These are phyloP conservation scores for Sporothrix inflata DNA, from an alignment of 2,329 filamentous ascomycete genomes.

Conservation along the genomic window DNA sequence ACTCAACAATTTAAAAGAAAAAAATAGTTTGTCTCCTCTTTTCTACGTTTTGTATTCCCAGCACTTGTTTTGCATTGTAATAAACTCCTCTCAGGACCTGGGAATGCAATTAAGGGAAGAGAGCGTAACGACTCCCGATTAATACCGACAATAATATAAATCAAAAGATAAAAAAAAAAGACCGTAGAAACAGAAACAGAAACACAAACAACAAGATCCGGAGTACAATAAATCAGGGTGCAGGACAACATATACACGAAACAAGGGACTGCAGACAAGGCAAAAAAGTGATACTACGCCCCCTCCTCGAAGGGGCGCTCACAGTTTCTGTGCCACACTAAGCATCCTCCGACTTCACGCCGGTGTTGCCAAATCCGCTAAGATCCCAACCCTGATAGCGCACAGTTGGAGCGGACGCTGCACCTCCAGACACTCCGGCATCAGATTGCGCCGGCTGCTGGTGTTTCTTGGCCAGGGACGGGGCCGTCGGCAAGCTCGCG, in stretches of 20 bases:
- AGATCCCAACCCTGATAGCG: slow-evolving; percentile 48
- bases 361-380: slow-evolving; percentile 47
- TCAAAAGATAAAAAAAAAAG: neutral
- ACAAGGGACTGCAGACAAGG: neutral
- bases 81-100: neutral
- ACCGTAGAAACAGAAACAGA: neutral
- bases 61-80: neutral
- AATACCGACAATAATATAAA: neutral
- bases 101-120: neutral
- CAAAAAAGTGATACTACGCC: neutral
- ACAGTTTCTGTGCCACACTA: neutral
- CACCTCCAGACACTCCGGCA: neutral
- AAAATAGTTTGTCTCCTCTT: neutral
- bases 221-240: neutral
- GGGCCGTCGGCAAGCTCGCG: slow-evolving; percentile 29
- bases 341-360: slow-evolving; percentile 42
- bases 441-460: neutral
- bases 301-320: neutral
- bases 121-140: neutral
- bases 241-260: neutral
- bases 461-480: slow-evolving; percentile 36
- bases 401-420: slow-evolving; percentile 33
- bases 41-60: neutral
- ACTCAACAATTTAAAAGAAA: neutral
- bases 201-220: neutral